These are phyloP conservation scores for Solanum aculeatissimum DNA, from an alignment of 305 asterid species.

Conservation along the genomic window DNA sequence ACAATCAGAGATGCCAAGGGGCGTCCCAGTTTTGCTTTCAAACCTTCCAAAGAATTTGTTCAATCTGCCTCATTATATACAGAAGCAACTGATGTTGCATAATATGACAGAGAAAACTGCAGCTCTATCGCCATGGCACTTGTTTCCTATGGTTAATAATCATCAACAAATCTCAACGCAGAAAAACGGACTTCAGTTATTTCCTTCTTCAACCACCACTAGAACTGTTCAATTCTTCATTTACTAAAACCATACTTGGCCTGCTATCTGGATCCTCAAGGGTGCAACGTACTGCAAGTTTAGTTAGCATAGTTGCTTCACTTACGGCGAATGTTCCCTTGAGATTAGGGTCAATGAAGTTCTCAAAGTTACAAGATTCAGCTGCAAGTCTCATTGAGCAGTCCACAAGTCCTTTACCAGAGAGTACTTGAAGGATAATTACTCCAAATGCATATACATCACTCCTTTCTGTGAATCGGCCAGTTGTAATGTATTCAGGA, in stretches of 20 bases:
- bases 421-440: constrained; percentile 69
- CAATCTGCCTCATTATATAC: not conserved
- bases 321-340: constrained; percentile 23
- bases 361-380: constrained; percentile 42
- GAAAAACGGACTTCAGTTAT: not conserved
- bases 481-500: constrained; percentile 87
- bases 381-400: constrained; percentile 44
- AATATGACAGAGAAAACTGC: not conserved
- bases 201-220: not conserved
- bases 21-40: not conserved
- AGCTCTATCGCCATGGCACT: not conserved
- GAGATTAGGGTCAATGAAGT: constrained; percentile 44
- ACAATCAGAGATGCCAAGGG: not conserved
- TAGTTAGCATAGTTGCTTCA: constrained; percentile 46
- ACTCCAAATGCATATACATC: constrained; percentile 92
- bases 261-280: constrained; percentile 53
- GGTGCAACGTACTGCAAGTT: constrained; percentile 60
- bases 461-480: constrained; percentile 89
- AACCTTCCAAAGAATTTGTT: not conserved
- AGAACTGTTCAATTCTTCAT: constrained; percentile 26
- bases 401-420: constrained; percentile 49
- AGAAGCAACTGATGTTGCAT: not conserved
- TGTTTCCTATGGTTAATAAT: not conserved
- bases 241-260: constrained; percentile 49
- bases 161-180: not conserved